Evolutionary conservation across 148 eudicot species (phyloP).

Genomic region (Agrostemma githago): DNA sequence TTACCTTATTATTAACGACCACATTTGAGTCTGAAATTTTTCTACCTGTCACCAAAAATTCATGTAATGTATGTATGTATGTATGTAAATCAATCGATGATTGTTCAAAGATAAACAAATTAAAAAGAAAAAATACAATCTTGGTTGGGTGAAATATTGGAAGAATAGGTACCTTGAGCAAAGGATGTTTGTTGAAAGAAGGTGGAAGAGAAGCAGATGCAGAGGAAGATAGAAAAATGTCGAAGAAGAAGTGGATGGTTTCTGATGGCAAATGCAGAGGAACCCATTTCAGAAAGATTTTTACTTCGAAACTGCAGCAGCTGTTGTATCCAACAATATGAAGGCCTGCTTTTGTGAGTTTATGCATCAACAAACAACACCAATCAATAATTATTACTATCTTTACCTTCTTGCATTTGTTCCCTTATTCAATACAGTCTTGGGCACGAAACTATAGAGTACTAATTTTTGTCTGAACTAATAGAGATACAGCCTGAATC

Average conservation of each 20-base stretch:
- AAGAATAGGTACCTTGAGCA: slow-evolving; percentile 28
- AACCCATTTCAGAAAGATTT: slow-evolving; percentile 25
- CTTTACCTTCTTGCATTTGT: no score
- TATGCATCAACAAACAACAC: no score
- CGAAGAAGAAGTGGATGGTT: slow-evolving; percentile 2
- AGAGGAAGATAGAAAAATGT: slow-evolving; percentile 25
- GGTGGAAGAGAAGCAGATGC: slow-evolving; percentile 16
- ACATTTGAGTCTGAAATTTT: slow-evolving; percentile 21
- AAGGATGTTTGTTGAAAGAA: slow-evolving; percentile 16
- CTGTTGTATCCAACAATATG: no score
- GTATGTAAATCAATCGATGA: neutral
- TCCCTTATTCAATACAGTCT: no score
- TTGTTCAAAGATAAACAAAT: neutral
- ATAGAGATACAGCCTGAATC: no score
- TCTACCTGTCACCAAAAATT: slow-evolving; percentile 32
- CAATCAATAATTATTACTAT: no score
- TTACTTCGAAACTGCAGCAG: no score
- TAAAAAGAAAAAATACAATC: neutral
- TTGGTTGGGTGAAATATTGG: no score
- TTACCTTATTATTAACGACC: slow-evolving; percentile 20
- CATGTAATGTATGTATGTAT: neutral
- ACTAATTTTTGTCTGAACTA: no score
- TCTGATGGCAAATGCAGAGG: slow-evolving; percentile 13
- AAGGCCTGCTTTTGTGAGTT: no score
- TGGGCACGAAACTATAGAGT: no score